Base-by-base conservation (phyloP, 805 yeast genomes). In the Candida quercuum region DNA sequence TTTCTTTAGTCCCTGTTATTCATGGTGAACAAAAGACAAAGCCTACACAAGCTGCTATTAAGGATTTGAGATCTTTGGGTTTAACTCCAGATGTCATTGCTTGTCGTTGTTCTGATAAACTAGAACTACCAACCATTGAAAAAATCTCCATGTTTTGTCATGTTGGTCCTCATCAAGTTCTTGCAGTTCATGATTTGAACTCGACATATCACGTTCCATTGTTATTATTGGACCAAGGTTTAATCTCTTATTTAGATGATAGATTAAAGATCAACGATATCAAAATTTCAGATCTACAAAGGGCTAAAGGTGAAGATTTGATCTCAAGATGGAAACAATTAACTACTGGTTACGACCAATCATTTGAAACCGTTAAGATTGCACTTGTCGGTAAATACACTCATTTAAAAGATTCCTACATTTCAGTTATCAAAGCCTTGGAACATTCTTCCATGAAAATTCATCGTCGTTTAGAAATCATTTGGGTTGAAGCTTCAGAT, bases 81-180 rank as follows among this genome's bases (percentile, higher is more conserved):
- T 76, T 93, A 60, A 78, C 81, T 27, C 98, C 98, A 16, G 98
- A 93, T 63, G 82, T 93, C 78, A 87, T 93, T 67, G 99, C 98
- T 40, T 91, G 98, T 71, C 80, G 99, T 70, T 93, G 99, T 71
- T 73, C 86, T 36, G 84, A 84, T 49, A 74, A 75, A 56, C 74
- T 93, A 51, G 95, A 85, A 55, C 65, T 66, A 41, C 78, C 88
- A 47, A 88, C 96, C n/a, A 86, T 83, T 57, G 91, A 85, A 47
- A 93, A 93, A 67, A 91, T 93, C 57, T 93, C 97, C 42, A 93
- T 93, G 98, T 93, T 93, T 68, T 91, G 98, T 64, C 98, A 93
- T 59, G 99, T 93, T 51, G 97, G 96, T 22, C 86, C 95, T n/a
- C 88, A 91, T 40, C 98, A 94, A 70, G 98, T 93, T 33, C 74